Evolutionary conservation across 805 yeast genomes (phyloP).

Genomic region (Blastobotrys americana): DNA sequence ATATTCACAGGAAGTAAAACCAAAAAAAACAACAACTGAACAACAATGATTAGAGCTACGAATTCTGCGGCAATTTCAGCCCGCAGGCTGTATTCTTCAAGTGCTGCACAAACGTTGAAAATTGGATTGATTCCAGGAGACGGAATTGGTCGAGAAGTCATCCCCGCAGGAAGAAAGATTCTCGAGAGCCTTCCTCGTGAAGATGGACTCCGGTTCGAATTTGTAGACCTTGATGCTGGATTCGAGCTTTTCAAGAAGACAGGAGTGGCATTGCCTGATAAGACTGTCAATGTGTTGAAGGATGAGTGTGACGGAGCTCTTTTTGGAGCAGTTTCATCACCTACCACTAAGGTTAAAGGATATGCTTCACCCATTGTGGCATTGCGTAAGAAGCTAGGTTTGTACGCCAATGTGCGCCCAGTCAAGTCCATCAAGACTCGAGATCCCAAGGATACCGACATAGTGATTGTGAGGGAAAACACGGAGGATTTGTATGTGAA

Average conservation of each 20-base stretch:
- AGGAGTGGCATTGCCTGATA: slow-evolving; percentile 94
- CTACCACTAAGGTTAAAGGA: slow-evolving; percentile 88
- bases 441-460: slow-evolving; percentile 82
- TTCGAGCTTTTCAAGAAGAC: slow-evolving; percentile 88
- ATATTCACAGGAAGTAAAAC: too few species aligned
- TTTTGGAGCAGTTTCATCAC: slow-evolving; percentile 94
- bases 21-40: neutral
- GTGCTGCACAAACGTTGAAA: slow-evolving; percentile 14
- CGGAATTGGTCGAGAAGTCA: slow-evolving; percentile 96
- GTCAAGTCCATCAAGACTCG: slow-evolving; percentile 81
- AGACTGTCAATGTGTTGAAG: slow-evolving; percentile 71
- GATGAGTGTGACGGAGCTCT: slow-evolving; percentile 92
- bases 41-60: neutral
- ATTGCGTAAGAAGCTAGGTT: slow-evolving; percentile 88
- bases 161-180: slow-evolving; percentile 86
- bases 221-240: slow-evolving; percentile 87
- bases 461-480: slow-evolving; percentile 97
- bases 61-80: neutral
- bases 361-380: slow-evolving; percentile 99
- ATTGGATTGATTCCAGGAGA: slow-evolving; percentile 83
- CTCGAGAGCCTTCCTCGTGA: slow-evolving; percentile 71
- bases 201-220: slow-evolving; percentile 73
- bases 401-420: slow-evolving; percentile 96
- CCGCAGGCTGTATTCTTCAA: slow-evolving; percentile 11
- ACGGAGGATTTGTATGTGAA: slow-evolving; percentile 96